Conservation (phyloP, 1,284 basidiomycete genomes). For the Microbotryum scabiosae region DNA sequence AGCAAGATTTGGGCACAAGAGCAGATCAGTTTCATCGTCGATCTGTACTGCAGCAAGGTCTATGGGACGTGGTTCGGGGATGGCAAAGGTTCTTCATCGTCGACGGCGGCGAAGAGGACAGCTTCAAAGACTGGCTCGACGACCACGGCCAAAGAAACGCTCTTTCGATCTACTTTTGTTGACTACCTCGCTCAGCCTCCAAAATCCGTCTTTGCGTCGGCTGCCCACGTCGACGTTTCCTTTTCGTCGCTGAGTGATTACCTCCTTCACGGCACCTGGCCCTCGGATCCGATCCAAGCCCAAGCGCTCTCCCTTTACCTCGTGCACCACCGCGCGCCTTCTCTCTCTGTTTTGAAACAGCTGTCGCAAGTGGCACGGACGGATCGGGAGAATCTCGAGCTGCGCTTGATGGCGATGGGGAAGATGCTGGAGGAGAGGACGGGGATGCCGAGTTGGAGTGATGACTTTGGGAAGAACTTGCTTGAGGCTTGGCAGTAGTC, state of each 20-base stretch:
- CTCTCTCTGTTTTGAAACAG: neutral
- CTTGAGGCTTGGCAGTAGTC: too few species aligned
- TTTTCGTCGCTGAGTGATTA: neutral
- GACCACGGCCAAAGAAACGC: slow-evolving; percentile 11
- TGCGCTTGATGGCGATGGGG: neutral
- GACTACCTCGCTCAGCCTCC: slow-evolving; percentile 6
- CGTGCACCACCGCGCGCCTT: slow-evolving; percentile 5
- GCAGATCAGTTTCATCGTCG: slow-evolving; percentile 17
- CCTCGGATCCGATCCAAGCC: neutral
- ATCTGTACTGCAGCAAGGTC: slow-evolving; percentile 11
- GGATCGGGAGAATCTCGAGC: neutral
- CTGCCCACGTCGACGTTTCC: neutral
- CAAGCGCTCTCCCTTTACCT: slow-evolving; percentile 1
- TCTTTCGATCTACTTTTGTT: slow-evolving; percentile 17
- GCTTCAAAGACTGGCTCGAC: neutral
- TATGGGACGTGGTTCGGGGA: slow-evolving; percentile 11
- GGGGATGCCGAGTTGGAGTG: too few species aligned
- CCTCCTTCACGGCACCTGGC: neutral
- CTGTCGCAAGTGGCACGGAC: neutral
- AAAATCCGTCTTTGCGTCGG: neutral
- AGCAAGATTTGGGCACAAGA: slow-evolving; percentile 1
- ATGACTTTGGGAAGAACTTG: too few species aligned
- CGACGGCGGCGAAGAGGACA: neutral
- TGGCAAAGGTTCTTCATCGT: neutral
- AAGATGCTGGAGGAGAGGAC: neutral